Base-by-base conservation (phyloP, 352 stramenopile species). In the Phytophthora sojae region DNA sequence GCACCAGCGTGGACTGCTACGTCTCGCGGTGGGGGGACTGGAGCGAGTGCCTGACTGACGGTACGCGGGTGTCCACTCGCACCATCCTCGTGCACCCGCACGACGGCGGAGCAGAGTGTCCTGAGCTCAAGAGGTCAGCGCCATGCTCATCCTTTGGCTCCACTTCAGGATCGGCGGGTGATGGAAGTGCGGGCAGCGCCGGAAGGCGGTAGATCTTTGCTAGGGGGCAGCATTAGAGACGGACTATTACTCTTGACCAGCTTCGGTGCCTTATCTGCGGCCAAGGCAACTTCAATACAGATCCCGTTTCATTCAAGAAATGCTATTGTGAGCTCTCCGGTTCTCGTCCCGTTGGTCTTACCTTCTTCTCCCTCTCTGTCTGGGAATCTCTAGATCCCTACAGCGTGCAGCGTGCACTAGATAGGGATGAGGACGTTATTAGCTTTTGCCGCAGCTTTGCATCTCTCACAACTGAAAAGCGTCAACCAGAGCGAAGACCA, bases 31-130 rank as follows among this genome's bases (percentile, higher is more conserved):
- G 79, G 73, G 57, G 62, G 55, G 65, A 69, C 17, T 84, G 73
- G 74, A 64, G 55, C 47, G 39, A 55, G 23, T 69, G 69, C 25
- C 55, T 74, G 12, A 25, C 32, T 0, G 75, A 75, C 7, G 77
- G 71, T 1, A 81, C 68, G 4, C 74, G 77, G 0, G 57, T 69
- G 17, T 76, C 78, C 6, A 86, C 57, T 2, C 80, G 84, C 6
- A 76, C 66, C 1, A 54, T 89, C 8, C 73, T 77, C 12, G 72
- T 80, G 2, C 66, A 71, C 9, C 57, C 79, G 3, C 58, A 72
- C 17, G 82, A 86, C 19, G 75, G 76, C 42, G 84, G 84, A 6
- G 61, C 64, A 0, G 67, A 64, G 17, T 92, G 84, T 19, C 84
- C 80, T 0, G 59, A 69, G 17, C 70, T 89, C 7, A 49, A 60